Evolutionary conservation across 257 asterid species (phyloP).

Genomic region (Ocimum tenuiflorum): DNA sequence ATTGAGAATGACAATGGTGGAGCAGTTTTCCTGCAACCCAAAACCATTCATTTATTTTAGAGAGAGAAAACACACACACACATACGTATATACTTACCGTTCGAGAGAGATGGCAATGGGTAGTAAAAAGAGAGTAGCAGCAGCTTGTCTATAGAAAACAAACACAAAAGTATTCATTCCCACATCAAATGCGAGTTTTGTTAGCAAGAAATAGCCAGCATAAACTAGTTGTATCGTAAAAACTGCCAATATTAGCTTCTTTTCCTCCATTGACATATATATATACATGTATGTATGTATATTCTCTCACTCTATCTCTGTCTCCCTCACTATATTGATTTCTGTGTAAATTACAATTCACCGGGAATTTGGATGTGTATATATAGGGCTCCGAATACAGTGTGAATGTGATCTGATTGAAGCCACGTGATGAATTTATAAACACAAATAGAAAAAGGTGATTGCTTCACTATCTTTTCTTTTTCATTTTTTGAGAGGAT

Average conservation of each 20-base stretch:
- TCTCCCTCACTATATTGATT: not conserved
- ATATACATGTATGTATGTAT: not conserved
- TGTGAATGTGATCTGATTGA: not conserved
- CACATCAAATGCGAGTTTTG: conserved; percentile 71
- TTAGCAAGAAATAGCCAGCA: conserved; percentile 70
- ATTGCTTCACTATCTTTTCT: not conserved
- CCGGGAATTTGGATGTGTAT: not conserved
- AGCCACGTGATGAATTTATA: conserved; percentile 6
- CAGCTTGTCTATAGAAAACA: conserved; percentile 79
- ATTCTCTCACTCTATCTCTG: not conserved
- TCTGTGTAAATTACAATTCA: not conserved
- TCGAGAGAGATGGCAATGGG: conserved; percentile 57
- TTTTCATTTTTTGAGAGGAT: too few relatives aligned
- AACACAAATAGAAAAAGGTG: not conserved
- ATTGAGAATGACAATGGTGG: conserved; percentile 52
- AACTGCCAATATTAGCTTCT: conserved; percentile 37
- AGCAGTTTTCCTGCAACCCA: conserved; percentile 52
- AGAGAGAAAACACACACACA: not conserved
- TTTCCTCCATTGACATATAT: conserved; percentile 25
- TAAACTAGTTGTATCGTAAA: conserved; percentile 43
- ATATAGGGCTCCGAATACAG: not conserved
- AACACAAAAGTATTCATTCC: conserved; percentile 79
- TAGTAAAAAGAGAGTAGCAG: conserved; percentile 62
- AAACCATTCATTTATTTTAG: not conserved
- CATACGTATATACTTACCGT: conserved; percentile 28